Conservation (phyloP, 345 rosid species). For the Salix arbutifolia region DNA sequence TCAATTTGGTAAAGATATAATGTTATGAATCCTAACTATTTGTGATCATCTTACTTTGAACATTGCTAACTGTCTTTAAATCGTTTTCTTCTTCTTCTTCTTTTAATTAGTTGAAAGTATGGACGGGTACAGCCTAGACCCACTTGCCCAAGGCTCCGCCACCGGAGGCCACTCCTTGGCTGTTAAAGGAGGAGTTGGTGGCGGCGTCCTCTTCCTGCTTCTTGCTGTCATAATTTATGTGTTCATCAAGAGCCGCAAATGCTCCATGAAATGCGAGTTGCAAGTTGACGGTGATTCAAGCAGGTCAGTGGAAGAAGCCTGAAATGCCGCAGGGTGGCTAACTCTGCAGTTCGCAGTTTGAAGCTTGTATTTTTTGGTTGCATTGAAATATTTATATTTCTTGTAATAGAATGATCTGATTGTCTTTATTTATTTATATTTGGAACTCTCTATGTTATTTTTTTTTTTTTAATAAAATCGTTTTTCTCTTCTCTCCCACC, state of each 20-base stretch:
- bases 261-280: neutral
- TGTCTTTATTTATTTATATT: too few relatives aligned
- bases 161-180: neutral
- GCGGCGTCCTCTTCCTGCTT: neutral
- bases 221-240: neutral
- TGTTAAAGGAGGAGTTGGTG: neutral
- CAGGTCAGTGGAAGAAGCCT: neutral
- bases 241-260: neutral
- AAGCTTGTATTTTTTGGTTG: too few relatives aligned
- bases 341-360: too few relatives aligned
- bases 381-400: too few relatives aligned
- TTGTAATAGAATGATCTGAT: too few relatives aligned
- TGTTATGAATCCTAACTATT: neutral
- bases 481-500: too few relatives aligned
- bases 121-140: neutral
- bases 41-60: neutral
- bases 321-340: too few relatives aligned
- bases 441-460: too few relatives aligned
- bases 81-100: too few relatives aligned
- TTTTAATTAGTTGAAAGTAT: too few relatives aligned
- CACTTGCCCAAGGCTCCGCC: neutral
- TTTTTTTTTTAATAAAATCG: too few relatives aligned
- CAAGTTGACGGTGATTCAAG: neutral
- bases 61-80: neutral
- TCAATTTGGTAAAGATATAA: too few relatives aligned